Base-by-base conservation (phyloP, 768 basidiomycete genomes). In the Lentinula edodes region DNA sequence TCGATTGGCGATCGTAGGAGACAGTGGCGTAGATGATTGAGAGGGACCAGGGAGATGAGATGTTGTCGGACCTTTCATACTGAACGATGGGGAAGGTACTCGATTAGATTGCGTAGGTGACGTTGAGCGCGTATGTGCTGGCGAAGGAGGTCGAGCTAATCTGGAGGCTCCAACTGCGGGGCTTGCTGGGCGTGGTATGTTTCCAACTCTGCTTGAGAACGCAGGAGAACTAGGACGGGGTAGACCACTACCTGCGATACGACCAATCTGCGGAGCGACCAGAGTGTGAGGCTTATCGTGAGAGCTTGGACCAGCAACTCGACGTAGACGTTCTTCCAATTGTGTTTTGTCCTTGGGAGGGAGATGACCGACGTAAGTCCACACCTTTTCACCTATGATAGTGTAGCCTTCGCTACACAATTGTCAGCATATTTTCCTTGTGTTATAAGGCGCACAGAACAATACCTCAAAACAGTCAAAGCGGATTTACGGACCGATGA, bases 271-370 rank as follows among this genome's bases (percentile, higher is more conserved):
- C 2, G 74, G 73, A n/a, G 78, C 77, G 13, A 79, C 74, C 10
- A 75, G 68, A 12, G 76, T 68, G 20, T 78, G 75, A 20, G 71
- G 68, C 64, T 79, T 80, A 15, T 79, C 77, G 64, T 75, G 74
- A 35, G 75, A 76, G 65, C 83, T 83, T 36, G 89, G 84, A 6
- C 88, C 88, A 35, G 87, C 78, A n/a, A 93, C 84, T 38, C 92
- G 88, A 51, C 91, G 88, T 34, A 97, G 75, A 7, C 93, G 84
- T 69, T 95, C 95, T 72, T 96, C 94, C 35, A 97, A 82, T 68
- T 95, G 92, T 8, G 93, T 93, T 69, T 91, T 94, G 69, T 95
- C 94, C 72, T 96, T 96, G 5, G 90, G 77, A 50, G 88, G 82
- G 34, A 97, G 76, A 8, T 79, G 66, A 1, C 92, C 92, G 48